Evolutionary conservation across 163 green algal genomes (phyloP).

Genomic region (Coccomyxa subellipsoidea): DNA sequence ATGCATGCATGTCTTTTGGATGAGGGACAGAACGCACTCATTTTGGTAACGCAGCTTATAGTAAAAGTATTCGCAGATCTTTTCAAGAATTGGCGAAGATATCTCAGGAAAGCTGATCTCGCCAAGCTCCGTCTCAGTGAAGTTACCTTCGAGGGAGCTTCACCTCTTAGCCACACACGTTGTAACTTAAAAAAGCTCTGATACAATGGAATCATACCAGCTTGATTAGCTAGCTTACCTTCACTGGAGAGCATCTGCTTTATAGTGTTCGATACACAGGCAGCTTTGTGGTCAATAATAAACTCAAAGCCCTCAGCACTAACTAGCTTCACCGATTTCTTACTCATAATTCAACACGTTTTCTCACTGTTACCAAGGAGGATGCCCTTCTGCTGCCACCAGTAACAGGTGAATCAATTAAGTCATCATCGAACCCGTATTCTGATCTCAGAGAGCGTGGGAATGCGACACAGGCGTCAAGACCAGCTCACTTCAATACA

Average conservation of each 20-base stretch:
- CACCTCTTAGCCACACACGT: background rate
- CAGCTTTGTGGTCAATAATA: constrained; percentile 90
- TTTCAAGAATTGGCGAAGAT: constrained; percentile 86
- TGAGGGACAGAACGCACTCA: constrained; percentile 45
- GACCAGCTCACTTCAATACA: too few relatives aligned
- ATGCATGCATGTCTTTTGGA: background rate
- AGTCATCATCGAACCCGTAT: too few relatives aligned
- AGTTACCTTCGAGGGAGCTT: constrained; percentile 62
- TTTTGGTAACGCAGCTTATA: constrained; percentile 95
- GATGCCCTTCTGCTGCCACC: background rate
- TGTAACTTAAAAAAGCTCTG: background rate
- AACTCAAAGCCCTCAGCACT: constrained; percentile 96
- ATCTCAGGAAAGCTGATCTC: constrained; percentile 94
- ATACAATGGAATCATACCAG: background rate
- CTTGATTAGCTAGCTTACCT: background rate
- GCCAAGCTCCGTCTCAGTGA: constrained; percentile 87
- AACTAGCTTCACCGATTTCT: constrained; percentile 81
- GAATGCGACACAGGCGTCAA: too few relatives aligned
- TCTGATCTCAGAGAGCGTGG: too few relatives aligned
- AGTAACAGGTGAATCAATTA: too few relatives aligned
- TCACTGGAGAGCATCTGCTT: constrained; percentile 86
- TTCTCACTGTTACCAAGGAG: background rate
- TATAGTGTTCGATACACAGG: constrained; percentile 95
- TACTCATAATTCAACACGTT: background rate
- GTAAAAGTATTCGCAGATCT: constrained; percentile 98